Percentiles rank a stretch among this genome's conserved stretches.
phyloP scores from a whole-genome alignment of 495 filamentous ascomycete genomes.

The Xeromyces bisporus region DNA sequence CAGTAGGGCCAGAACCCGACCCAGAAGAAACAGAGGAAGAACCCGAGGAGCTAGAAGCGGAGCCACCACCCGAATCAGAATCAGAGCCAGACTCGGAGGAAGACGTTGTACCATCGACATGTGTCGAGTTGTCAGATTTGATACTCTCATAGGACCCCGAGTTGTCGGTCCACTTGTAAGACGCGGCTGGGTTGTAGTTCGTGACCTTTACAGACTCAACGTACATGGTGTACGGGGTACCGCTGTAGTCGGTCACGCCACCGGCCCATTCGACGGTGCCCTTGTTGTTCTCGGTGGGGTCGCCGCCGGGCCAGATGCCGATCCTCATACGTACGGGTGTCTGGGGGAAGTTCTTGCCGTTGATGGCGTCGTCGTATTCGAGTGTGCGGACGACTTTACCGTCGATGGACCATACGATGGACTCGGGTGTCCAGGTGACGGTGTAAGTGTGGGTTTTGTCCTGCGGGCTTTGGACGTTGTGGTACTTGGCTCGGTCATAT shows the following conservation, averaged over 20 bases:
- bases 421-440: slow-evolving; percentile 61
- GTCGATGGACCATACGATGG: slow-evolving; percentile 66
- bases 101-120: neutral
- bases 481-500: slow-evolving; percentile 57
- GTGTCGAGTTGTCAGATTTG: slow-evolving; percentile 4
- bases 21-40: neutral
- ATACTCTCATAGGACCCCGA: slow-evolving; percentile 21
- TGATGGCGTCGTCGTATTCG: slow-evolving; percentile 35
- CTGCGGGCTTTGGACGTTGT: slow-evolving; percentile 44
- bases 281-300: slow-evolving; percentile 42
- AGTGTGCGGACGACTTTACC: slow-evolving; percentile 57
- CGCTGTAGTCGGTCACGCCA: slow-evolving; percentile 47
- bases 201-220: slow-evolving; percentile 32
- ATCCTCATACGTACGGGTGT: slow-evolving; percentile 74
- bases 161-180: slow-evolving; percentile 24
- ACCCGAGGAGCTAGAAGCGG: neutral
- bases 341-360: slow-evolving; percentile 68
- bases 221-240: slow-evolving; percentile 55
- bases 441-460: slow-evolving; percentile 63
- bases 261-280: slow-evolving; percentile 54
- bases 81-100: neutral
- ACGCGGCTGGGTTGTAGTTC: slow-evolving; percentile 19
- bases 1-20: neutral
- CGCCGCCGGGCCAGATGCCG: slow-evolving; percentile 71
- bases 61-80: neutral